These are phyloP conservation scores for Nigrograna mackinnonii DNA, from an alignment of 2,329 filamentous ascomycete species.

Conservation along the genomic window DNA sequence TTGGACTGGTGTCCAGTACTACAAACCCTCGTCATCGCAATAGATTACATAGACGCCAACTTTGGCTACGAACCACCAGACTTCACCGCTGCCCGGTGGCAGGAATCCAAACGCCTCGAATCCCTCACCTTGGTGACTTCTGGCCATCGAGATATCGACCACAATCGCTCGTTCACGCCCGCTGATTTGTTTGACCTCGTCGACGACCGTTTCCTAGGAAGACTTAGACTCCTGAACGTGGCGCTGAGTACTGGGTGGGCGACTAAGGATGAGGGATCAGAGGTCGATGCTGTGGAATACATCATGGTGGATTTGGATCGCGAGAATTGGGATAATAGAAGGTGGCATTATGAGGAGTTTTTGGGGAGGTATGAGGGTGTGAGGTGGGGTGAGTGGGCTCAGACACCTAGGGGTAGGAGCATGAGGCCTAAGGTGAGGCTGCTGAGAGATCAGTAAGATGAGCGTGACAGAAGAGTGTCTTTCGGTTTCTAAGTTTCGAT, in stretches of 20 bases:
- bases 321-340: constrained; percentile 39
- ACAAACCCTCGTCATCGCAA: constrained; percentile 44
- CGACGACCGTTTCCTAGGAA: constrained; percentile 44
- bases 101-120: constrained; percentile 35
- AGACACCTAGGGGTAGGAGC: constrained; percentile 18
- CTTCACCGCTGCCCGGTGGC: constrained; percentile 18
- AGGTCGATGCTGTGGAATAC: constrained; percentile 43
- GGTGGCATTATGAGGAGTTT: constrained; percentile 37
- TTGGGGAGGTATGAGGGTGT: constrained; percentile 5
- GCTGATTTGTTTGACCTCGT: constrained; percentile 47
- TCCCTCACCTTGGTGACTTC: constrained; percentile 45
- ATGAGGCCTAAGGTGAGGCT: constrained; percentile 27
- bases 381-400: constrained; percentile 27
- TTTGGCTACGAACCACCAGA: constrained; percentile 34
- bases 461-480: not conserved
- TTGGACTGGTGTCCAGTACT: constrained; percentile 46
- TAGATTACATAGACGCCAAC: constrained; percentile 50
- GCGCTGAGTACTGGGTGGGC: constrained; percentile 45
- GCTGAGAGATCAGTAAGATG: constrained; percentile 19
- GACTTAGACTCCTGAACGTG: constrained; percentile 41
- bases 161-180: constrained; percentile 42
- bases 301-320: constrained; percentile 39
- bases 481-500: too few relatives aligned
- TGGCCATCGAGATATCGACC: constrained; percentile 31
- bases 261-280: constrained; percentile 29